phyloP scores from a whole-genome alignment of 2,329 filamentous ascomycete genomes.

The Venturia aucupariae region DNA sequence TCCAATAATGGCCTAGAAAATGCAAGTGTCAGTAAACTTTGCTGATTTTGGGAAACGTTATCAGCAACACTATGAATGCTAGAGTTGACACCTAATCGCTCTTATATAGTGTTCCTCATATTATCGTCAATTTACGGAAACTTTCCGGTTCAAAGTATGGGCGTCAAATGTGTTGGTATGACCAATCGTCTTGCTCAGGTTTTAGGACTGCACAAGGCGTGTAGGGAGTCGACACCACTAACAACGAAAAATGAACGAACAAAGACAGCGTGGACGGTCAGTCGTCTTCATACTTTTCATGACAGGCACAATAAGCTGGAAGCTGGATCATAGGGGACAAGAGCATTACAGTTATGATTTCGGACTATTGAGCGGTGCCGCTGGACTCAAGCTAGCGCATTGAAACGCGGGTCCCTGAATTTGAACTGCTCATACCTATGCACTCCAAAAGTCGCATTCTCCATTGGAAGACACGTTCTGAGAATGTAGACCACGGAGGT shows the following conservation, averaged over 20 bases:
- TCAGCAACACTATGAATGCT: slow-evolving; percentile 56
- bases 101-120: too few species aligned
- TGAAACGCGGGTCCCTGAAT: too few species aligned
- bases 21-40: too few species aligned
- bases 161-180: too few species aligned
- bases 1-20: neutral
- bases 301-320: slow-evolving; percentile 90
- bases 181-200: slow-evolving; percentile 52
- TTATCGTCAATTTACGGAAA: too few species aligned
- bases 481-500: too few species aligned
- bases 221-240: slow-evolving; percentile 42
- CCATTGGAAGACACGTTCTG: too few species aligned
- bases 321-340: slow-evolving; percentile 58
- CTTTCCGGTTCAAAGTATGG: too few species aligned
- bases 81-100: slow-evolving; percentile 55
- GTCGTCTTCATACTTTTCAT: slow-evolving; percentile 93
- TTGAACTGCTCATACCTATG: too few species aligned
- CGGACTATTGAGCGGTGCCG: slow-evolving; percentile 77
- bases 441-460: too few species aligned
- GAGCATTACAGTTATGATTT: slow-evolving; percentile 87
- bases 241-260: slow-evolving; percentile 33
- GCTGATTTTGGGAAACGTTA: slow-evolving; percentile 52
- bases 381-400: too few species aligned
- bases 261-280: slow-evolving; percentile 49
- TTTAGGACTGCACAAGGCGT: slow-evolving; percentile 50